phyloP scores from a whole-genome alignment of 768 basidiomycete species.

The Macrolepiota dolichaula region DNA sequence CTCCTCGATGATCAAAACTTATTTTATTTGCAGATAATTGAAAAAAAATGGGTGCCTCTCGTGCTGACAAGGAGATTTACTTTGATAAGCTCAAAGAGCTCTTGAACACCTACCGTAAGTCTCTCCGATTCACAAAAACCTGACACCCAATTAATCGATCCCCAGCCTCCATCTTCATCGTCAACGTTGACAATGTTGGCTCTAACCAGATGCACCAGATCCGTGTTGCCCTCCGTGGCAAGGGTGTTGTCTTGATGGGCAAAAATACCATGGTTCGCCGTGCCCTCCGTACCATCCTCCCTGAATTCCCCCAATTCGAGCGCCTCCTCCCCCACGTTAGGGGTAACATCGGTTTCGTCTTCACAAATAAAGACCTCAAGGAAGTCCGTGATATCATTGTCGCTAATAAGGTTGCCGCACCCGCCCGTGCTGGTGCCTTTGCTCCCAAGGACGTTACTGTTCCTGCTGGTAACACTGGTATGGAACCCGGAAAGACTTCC shows the following conservation, averaged over 20 bases:
- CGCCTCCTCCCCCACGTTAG: conserved; percentile 92
- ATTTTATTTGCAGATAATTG: conserved; percentile 22
- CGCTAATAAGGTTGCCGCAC: conserved; percentile 97
- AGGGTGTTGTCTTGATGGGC: conserved; percentile 97
- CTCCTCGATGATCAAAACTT: background rate
- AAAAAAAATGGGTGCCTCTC: conserved; percentile 86
- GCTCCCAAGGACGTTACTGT: conserved; percentile 91
- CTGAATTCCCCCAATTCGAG: conserved; percentile 92
- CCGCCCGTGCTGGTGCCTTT: conserved; percentile 96
- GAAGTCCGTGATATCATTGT: conserved; percentile 91
- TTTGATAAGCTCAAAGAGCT: conserved; percentile 94
- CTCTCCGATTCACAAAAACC: background rate
- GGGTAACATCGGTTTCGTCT: conserved; percentile 99
- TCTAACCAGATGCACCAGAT: conserved; percentile 99
- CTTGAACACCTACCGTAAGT: conserved; percentile 83
- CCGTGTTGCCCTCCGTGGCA: conserved; percentile 92
- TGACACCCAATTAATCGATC: conserved; percentile 4
- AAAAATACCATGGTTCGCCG: conserved; percentile 99
- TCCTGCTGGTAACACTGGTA: conserved; percentile 97
- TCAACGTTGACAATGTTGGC: conserved; percentile 99
- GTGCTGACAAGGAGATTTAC: conserved; percentile 88
- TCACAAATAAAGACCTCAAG: conserved; percentile 89
- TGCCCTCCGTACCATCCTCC: conserved; percentile 86
- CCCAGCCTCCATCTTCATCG: conserved; percentile 93
- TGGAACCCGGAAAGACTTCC: conserved; percentile 99